phyloP scores from a whole-genome alignment of 208 protist species.

The Leishmania martiniquensis region DNA sequence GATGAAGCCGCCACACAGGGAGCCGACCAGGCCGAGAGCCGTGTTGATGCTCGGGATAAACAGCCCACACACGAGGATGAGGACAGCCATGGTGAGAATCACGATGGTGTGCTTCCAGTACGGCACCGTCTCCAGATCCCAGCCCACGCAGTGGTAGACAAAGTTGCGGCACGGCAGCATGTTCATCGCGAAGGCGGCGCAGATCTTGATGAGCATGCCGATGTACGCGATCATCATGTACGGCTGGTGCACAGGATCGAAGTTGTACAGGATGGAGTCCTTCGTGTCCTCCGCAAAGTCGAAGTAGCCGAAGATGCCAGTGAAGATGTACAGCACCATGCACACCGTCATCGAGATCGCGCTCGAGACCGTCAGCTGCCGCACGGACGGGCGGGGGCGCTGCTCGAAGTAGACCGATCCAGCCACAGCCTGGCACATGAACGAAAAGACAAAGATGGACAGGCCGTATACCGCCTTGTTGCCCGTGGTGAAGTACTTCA shows the following conservation, averaged over 20 bases:
- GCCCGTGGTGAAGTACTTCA: slow-evolving; percentile 47
- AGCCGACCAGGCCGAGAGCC: slow-evolving; percentile 2
- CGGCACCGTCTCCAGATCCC: slow-evolving; percentile 59
- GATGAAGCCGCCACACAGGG: slow-evolving; percentile 8
- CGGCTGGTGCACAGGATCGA: slow-evolving; percentile 55
- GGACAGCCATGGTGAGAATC: slow-evolving; percentile 30
- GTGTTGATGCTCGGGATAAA: slow-evolving; percentile 70
- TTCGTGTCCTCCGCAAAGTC: slow-evolving; percentile 59
- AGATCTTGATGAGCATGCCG: slow-evolving; percentile 74
- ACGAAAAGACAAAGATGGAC: slow-evolving; percentile 80
- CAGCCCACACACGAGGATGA: slow-evolving; percentile 15
- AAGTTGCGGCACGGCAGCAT: slow-evolving; percentile 65
- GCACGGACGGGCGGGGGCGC: slow-evolving; percentile 33
- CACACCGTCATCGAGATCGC: slow-evolving; percentile 60
- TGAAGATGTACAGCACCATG: slow-evolving; percentile 66
- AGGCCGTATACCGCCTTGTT: slow-evolving; percentile 60
- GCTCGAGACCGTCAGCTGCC: slow-evolving; percentile 49
- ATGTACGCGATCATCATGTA: slow-evolving; percentile 75
- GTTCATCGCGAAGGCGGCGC: slow-evolving; percentile 63
- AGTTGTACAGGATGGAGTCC: slow-evolving; percentile 62
- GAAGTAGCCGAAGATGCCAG: slow-evolving; percentile 79
- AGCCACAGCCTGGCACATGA: slow-evolving; percentile 62
- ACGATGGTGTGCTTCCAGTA: slow-evolving; percentile 69
- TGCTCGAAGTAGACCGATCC: slow-evolving; percentile 60
- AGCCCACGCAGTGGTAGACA: slow-evolving; percentile 57